Base-by-base conservation (phyloP, 2,329 filamentous ascomycete species). In the Diaporthe sp. region DNA sequence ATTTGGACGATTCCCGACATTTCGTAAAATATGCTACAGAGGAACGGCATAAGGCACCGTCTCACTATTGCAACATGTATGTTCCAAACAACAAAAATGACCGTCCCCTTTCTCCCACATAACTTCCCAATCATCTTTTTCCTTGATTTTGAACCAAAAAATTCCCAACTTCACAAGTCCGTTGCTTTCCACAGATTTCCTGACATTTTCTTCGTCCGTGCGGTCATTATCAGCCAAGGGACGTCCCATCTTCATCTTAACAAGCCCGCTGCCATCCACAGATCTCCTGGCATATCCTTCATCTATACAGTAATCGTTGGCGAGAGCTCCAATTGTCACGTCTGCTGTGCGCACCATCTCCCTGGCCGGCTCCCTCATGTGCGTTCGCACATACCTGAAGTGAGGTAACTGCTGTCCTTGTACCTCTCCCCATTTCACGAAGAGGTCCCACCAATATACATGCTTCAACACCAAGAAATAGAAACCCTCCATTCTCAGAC, bases 401-500 rank as follows among this genome's bases (percentile, higher is more conserved):
- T 58, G 49, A 0, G 2, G 49, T 12, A 73, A 57, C 46, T 62
- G 46, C 37, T 28, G 72, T 28, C 58, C 59, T 37, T 67, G 37
- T 17, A 4, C 37, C 19, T 53, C 58, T 57, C 72, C 72, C 72
- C 59, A 73, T 44, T 34, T 57, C 17, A 73, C 42, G 6, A 57
- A 73, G 34, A 65, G 17, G 49, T 73, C 59, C 72, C 72, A 73
- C 72, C 72, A 73, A 12, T 57, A 73, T 15, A 68, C 17, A 31
- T 73, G 46, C 12, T 67, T 57, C 10, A 67, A 22, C 13, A 73
- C 49, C 59, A 67, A 44, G 39, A 37, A 67, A 22, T 73, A 73
- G 59, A 73, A 67, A 28, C 37, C 17, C 58, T 73, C 72, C 72
- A 73, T 73, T 13, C 46, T 67, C 37, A 73, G 72, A n/a, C 59